These are phyloP conservation scores for Thermothelomyces thermophilus DNA, from an alignment of 2,329 filamentous ascomycete genomes.

Conservation along the genomic window DNA sequence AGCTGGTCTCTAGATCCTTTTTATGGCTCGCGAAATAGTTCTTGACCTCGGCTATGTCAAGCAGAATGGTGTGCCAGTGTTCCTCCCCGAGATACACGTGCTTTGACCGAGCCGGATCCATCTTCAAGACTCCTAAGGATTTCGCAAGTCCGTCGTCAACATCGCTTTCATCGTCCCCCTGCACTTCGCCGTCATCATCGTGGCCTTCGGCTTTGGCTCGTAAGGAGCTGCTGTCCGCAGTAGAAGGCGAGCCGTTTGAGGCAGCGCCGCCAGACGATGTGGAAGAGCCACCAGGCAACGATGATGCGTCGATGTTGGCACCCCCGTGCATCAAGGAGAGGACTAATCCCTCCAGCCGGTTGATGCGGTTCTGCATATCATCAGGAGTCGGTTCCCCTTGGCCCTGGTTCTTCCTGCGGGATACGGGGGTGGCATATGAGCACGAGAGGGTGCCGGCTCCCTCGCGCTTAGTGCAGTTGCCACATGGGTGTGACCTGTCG, in stretches of 20 bases:
- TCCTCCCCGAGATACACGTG: slow-evolving; percentile 76
- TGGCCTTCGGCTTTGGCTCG: slow-evolving; percentile 45
- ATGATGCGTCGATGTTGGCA: slow-evolving; percentile 41
- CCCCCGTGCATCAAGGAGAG: slow-evolving; percentile 91
- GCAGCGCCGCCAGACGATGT: slow-evolving; percentile 20
- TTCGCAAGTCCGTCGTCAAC: slow-evolving; percentile 62
- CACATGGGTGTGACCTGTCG: slow-evolving; percentile 83
- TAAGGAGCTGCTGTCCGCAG: slow-evolving; percentile 30
- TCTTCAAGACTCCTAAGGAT: slow-evolving; percentile 75
- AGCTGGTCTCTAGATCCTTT: slow-evolving; percentile 78
- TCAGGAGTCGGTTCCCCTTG: slow-evolving; percentile 61
- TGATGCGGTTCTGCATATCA: slow-evolving; percentile 98
- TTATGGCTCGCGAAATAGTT: slow-evolving; percentile 83
- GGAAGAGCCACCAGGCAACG: slow-evolving; percentile 26
- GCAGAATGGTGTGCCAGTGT: slow-evolving; percentile 74
- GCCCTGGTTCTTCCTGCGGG: slow-evolving; percentile 67
- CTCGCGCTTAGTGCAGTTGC: slow-evolving; percentile 90
- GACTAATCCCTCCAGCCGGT: slow-evolving; percentile 86
- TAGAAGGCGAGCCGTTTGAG: slow-evolving; percentile 24
- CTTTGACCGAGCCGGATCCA: slow-evolving; percentile 69
- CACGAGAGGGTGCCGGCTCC: slow-evolving; percentile 74
- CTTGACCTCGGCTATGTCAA: slow-evolving; percentile 86
- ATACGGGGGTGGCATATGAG: slow-evolving; percentile 68
- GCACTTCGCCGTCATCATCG: slow-evolving; percentile 49
- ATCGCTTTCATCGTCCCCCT: slow-evolving; percentile 56